Percentiles rank a stretch among this genome's conserved stretches.
Evolutionary conservation across 2,329 filamentous ascomycete species (phyloP).

Genomic region (Knufia fluminis): DNA sequence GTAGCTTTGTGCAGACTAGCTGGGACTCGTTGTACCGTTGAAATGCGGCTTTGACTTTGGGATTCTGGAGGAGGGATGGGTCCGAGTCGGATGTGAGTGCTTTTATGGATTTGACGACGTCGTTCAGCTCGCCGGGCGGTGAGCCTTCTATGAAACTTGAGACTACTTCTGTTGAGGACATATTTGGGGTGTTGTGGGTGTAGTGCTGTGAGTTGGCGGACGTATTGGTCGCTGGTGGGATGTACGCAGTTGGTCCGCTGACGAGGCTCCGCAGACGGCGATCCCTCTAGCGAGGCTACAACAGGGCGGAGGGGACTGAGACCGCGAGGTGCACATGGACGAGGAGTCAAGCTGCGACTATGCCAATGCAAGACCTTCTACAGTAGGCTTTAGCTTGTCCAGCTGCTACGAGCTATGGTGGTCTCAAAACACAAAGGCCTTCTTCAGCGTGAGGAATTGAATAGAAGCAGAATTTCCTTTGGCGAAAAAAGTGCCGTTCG

Average conservation of each 20-base stretch:
- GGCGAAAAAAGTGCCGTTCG: too few species aligned
- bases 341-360: too few species aligned
- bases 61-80: slow-evolving; percentile 51
- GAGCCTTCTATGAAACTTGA: slow-evolving; percentile 89
- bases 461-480: too few species aligned
- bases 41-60: slow-evolving; percentile 69
- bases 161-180: slow-evolving; percentile 49
- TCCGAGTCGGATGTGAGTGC: slow-evolving; percentile 60
- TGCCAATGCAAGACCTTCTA: too few species aligned
- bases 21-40: slow-evolving; percentile 96
- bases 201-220: not conserved
- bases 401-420: too few species aligned
- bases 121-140: slow-evolving; percentile 88
- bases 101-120: slow-evolving; percentile 84
- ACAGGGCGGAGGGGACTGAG: too few species aligned
- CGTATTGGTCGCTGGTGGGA: not conserved
- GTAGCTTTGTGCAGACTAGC: slow-evolving; percentile 78
- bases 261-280: not conserved
- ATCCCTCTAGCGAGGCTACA: not conserved
- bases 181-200: slow-evolving; percentile 16
- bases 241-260: not conserved
- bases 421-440: too few species aligned
- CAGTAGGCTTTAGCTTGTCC: too few species aligned
- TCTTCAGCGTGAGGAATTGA: too few species aligned
- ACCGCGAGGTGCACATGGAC: too few species aligned